These are phyloP conservation scores for Globisporangium perplexum DNA, from an alignment of 352 stramenopile genomes.

Conservation along the genomic window DNA sequence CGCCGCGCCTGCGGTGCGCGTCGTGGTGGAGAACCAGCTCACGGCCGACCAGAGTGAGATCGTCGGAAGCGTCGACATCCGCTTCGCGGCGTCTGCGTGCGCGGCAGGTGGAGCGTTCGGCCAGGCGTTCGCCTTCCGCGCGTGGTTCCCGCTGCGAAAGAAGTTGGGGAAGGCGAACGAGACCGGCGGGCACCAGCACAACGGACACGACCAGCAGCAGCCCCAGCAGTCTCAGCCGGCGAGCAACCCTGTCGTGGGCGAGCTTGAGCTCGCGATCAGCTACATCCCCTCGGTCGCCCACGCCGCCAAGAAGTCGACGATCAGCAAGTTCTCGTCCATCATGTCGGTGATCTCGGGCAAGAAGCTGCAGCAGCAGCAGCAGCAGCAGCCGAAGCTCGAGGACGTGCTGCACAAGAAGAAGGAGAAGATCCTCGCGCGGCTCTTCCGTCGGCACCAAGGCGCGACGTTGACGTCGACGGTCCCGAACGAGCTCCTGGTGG, in stretches of 20 bases:
- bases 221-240: constrained; percentile 4
- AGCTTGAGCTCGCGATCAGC: constrained; percentile 45
- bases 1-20: constrained; percentile 19
- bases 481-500: constrained; percentile 43
- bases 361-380: constrained; percentile 13
- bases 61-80: constrained; percentile 45
- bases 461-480: constrained; percentile 17
- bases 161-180: neutral
- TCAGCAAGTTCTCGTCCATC: constrained; percentile 26
- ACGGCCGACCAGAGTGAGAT: constrained; percentile 61
- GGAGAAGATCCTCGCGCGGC: constrained; percentile 38
- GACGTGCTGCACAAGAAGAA: constrained; percentile 22
- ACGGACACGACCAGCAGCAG: constrained; percentile 8
- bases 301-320: neutral
- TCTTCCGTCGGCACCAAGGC: constrained; percentile 33
- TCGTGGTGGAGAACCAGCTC: constrained; percentile 64
- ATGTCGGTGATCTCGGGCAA: constrained; percentile 44
- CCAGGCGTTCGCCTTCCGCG: constrained; percentile 33
- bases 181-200: neutral
- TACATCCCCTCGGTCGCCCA: constrained; percentile 20
- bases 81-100: constrained; percentile 13
- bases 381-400: constrained; percentile 1
- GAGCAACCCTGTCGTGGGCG: constrained; percentile 24
- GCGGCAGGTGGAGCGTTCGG: neutral
- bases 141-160: constrained; percentile 49